Evolutionary conservation across 352 stramenopile species (phyloP), one percentile per base, ranked within the genome.

Genomic region (Phytopythium sindhum): DNA sequence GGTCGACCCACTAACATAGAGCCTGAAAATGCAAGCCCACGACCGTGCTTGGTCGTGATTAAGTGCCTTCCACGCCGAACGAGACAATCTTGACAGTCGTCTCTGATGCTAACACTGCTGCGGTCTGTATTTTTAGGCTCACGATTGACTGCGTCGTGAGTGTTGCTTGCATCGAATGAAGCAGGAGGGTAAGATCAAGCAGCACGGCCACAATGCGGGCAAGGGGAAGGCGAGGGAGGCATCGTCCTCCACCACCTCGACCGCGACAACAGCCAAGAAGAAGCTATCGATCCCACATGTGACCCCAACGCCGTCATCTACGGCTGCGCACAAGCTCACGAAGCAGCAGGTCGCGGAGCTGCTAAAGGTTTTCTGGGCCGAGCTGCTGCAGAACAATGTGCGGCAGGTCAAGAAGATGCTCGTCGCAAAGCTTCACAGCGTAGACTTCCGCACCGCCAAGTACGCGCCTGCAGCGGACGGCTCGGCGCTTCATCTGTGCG

Each of bases 401-500:
- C 82, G 84, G 53, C 57, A 53, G 12, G 63, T 86, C 24, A 75
- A 68, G 53, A 83, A 81, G 45, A 65, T 78, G 12, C 47, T 88
- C 15, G 52, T 47, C 2, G 74, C 78, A 33, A 74, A 81, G 37
- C 66, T 72, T 7, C 62, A 66, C 15, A 69, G 66, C 48, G 61
- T 80, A 39, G 76, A 87, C 54, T 84, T 88, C 35, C 70, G 74
- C 24, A 28, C 65, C 33, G 71, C 65, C 4, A 64, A 69, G 35
- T 84, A 85, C 37, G 65, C 76, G 1, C 59, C 77, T 1, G 74
- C 70, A 24, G 72, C 76, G 4, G 74, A 85, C 33, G 78, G 69
- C n/a, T 78, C 76, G 1, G 72, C 72, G 4, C 26, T 89, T 31
- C 77, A 89, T 33, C 52, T 89, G 10, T 86, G 78, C n/a, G 78